Conservation (phyloP, 805 yeast genomes). For the Starmerella apicola region DNA sequence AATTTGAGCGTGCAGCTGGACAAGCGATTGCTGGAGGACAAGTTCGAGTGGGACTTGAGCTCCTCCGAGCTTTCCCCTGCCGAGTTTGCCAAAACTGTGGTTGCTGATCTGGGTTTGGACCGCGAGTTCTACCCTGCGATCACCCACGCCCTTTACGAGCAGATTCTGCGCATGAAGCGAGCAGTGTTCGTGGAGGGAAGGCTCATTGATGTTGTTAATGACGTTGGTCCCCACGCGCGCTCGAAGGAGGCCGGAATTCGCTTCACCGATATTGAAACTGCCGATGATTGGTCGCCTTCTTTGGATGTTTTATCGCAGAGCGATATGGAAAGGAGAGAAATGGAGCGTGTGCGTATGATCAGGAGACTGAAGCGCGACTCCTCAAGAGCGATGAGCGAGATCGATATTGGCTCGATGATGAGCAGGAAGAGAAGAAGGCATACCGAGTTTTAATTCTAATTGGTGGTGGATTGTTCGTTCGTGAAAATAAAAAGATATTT, state of each 20-base stretch:
- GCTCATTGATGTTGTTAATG: constrained; percentile 38
- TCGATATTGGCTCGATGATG: constrained; percentile 29
- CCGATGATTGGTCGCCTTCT: constrained; percentile 75
- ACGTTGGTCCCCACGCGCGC: constrained; percentile 45
- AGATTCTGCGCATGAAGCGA: constrained; percentile 58
- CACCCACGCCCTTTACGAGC: constrained; percentile 75
- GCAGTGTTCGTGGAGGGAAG: constrained; percentile 63
- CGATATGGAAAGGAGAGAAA: constrained; percentile 90
- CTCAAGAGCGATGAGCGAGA: constrained; percentile 52
- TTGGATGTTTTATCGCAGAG: constrained; percentile 77
- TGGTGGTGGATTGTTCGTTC: no score
- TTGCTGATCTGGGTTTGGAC: constrained; percentile 68
- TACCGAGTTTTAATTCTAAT: constrained; percentile 17
- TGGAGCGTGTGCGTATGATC: constrained; percentile 82
- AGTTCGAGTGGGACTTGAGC: constrained; percentile 81
- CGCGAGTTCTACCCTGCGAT: constrained; percentile 85
- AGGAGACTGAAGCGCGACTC: constrained; percentile 89
- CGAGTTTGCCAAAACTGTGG: constrained; percentile 67
- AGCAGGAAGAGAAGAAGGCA: constrained; percentile 26
- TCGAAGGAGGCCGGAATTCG: constrained; percentile 47
- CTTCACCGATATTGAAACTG: constrained; percentile 62
- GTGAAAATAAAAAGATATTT: no score
- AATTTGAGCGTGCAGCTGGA: constrained; percentile 73
- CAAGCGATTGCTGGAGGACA: constrained; percentile 75
- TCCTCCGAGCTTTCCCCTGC: constrained; percentile 55